phyloP scores from a whole-genome alignment of 2,329 filamentous ascomycete species.

The Trichoderma sp. region DNA sequence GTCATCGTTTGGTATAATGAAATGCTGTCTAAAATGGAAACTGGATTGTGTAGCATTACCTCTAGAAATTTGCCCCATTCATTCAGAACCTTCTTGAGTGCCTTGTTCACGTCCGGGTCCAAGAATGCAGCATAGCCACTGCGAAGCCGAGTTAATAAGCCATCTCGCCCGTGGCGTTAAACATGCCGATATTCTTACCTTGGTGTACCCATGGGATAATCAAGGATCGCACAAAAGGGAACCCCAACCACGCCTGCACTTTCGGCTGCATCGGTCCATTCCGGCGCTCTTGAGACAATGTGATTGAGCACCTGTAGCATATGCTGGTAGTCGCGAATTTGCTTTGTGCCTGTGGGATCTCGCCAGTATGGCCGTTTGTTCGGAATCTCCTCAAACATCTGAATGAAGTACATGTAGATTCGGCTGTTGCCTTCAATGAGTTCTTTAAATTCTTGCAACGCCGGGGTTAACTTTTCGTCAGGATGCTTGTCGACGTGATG shows the following conservation, averaged over 20 bases:
- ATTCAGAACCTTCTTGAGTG: slow-evolving; percentile 57
- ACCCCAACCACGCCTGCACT: slow-evolving; percentile 56
- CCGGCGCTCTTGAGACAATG: slow-evolving; percentile 52
- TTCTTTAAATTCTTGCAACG: slow-evolving; percentile 63
- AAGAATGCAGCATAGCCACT: slow-evolving; percentile 56
- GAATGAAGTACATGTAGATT: slow-evolving; percentile 65
- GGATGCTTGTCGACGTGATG: slow-evolving; percentile 55
- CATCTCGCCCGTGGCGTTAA: not conserved
- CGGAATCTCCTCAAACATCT: slow-evolving; percentile 61
- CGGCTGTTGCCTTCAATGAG: slow-evolving; percentile 66
- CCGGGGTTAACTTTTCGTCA: slow-evolving; percentile 55
- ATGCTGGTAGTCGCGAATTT: slow-evolving; percentile 66
- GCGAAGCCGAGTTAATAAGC: slow-evolving; percentile 25
- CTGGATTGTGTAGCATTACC: slow-evolving; percentile 35
- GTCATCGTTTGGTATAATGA: not conserved
- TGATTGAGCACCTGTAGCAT: slow-evolving; percentile 69
- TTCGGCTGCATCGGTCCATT: slow-evolving; percentile 55
- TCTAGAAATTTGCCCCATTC: slow-evolving; percentile 58
- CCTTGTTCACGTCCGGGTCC: slow-evolving; percentile 56
- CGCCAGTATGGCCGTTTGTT: slow-evolving; percentile 57
- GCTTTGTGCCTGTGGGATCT: slow-evolving; percentile 62
- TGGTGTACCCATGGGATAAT: slow-evolving; percentile 58
- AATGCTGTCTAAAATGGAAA: not conserved
- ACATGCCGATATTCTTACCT: slow-evolving; percentile 38
- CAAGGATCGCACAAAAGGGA: slow-evolving; percentile 56